Percentiles rank a stretch among this genome's conserved stretches.
Evolutionary conservation across 2,329 filamentous ascomycete species (phyloP).

Genomic region (Fusarium chaquense): DNA sequence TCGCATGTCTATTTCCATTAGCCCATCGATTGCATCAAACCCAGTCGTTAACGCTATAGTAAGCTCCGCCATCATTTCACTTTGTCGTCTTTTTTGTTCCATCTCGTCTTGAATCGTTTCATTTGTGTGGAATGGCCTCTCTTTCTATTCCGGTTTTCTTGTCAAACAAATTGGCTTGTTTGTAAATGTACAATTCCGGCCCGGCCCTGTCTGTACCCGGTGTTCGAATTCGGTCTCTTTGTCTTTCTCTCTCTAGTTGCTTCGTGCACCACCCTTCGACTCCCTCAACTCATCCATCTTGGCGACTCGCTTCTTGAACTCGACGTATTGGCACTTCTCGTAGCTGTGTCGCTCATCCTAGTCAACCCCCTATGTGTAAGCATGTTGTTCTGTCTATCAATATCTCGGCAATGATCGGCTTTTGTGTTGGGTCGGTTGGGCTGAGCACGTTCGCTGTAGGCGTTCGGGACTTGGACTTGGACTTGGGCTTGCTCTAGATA

Average conservation of each 20-base stretch:
- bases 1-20: slow-evolving; percentile 42
- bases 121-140: slow-evolving; percentile 36
- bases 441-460: slow-evolving; percentile 21
- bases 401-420: slow-evolving; percentile 30
- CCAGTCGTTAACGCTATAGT: slow-evolving; percentile 38
- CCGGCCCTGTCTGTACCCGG: slow-evolving; percentile 38
- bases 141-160: slow-evolving; percentile 47
- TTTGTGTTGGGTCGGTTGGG: slow-evolving; percentile 5
- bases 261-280: slow-evolving; percentile 84
- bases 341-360: slow-evolving; percentile 97
- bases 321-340: slow-evolving; percentile 99
- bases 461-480: neutral
- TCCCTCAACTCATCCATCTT: slow-evolving; percentile 98
- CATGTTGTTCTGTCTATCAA: slow-evolving; percentile 16
- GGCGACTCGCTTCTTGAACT: slow-evolving; percentile 97
- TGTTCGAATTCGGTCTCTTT: slow-evolving; percentile 34
- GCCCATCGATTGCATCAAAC: slow-evolving; percentile 42
- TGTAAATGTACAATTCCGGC: slow-evolving; percentile 51
- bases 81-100: slow-evolving; percentile 11
- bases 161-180: slow-evolving; percentile 40
- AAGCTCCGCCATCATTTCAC: slow-evolving; percentile 35
- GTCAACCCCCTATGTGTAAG: slow-evolving; percentile 40
- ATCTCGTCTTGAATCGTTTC: slow-evolving; percentile 21
- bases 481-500: slow-evolving; percentile 13
- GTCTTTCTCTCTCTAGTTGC: slow-evolving; percentile 71